Conservation (phyloP, 352 stramenopile species). For the Pythium myriotylum region DNA sequence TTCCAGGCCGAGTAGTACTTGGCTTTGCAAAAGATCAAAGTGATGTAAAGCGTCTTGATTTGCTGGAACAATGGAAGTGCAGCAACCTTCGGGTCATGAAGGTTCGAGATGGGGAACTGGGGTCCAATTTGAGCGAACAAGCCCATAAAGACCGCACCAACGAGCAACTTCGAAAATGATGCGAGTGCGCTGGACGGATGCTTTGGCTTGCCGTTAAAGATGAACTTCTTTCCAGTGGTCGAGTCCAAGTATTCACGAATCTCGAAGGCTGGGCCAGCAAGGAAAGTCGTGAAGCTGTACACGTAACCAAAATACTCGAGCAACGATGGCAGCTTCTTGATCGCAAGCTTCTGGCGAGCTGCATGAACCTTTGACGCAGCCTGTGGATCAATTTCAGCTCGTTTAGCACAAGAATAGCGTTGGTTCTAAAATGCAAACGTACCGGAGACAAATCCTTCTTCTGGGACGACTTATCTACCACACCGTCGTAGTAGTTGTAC, state of each 20-base stretch:
- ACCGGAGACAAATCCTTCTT: conserved; percentile 30
- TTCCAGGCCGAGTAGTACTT: conserved; percentile 99
- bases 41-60: conserved; percentile 83
- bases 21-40: conserved; percentile 85
- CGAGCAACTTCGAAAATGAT: conserved; percentile 78
- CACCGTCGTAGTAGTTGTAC: conserved; percentile 97
- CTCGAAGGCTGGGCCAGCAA: conserved; percentile 95
- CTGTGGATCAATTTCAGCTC: neutral
- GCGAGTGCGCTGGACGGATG: conserved; percentile 68
- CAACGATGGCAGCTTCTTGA: conserved; percentile 85
- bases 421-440: too few relatives aligned
- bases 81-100: conserved; percentile 19
- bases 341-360: conserved; percentile 56
- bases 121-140: conserved; percentile 61
- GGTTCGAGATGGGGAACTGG: conserved; percentile 54
- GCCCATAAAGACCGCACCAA: conserved; percentile 69
- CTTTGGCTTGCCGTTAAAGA: conserved; percentile 48
- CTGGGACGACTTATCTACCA: conserved; percentile 56
- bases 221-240: conserved; percentile 53
- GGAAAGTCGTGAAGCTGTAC: conserved; percentile 96
- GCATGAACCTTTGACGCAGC: conserved; percentile 13
- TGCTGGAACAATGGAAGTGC: conserved; percentile 35
- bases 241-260: conserved; percentile 92
- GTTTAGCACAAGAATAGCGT: too few relatives aligned
- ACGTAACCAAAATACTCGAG: conserved; percentile 97